Conservation (phyloP, 2,329 filamentous ascomycete species). For the Pestalotiopsis sp. region DNA sequence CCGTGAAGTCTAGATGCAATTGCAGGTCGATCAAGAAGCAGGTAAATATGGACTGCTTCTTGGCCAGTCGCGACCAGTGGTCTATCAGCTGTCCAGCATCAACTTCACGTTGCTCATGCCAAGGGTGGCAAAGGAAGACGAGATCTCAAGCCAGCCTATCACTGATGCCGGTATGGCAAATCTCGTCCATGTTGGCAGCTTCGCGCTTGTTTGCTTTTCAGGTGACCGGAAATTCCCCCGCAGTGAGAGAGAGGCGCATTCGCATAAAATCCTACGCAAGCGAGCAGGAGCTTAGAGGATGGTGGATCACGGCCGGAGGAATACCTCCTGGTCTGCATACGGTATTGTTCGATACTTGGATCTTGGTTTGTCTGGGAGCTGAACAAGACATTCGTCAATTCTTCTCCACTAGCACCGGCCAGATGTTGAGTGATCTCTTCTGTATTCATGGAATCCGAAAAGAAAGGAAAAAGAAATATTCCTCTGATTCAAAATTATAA, state of each 20-base stretch:
- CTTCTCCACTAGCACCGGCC: not conserved
- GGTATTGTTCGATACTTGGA: not conserved
- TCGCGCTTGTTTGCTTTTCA: not conserved
- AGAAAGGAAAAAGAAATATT: not conserved
- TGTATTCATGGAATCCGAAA: not conserved
- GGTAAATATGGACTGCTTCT: too few species aligned
- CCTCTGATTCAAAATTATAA: not conserved
- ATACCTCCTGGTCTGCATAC: not conserved
- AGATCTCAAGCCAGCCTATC: too few species aligned
- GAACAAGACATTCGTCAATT: not conserved
- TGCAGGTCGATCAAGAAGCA: too few species aligned
- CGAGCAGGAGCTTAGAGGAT: not conserved
- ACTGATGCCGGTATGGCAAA: too few species aligned
- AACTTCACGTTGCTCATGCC: too few species aligned
- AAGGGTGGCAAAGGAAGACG: too few species aligned
- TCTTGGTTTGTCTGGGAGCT: not conserved
- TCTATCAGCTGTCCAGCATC: too few species aligned
- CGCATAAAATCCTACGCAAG: not conserved
- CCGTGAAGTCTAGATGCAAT: too few species aligned
- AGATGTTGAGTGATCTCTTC: not conserved
- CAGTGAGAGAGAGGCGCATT: not conserved
- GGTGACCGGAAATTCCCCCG: conserved; percentile 2
- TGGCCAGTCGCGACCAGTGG: too few species aligned
- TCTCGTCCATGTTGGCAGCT: not conserved
- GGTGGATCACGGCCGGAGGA: not conserved